Percentiles rank a stretch among this genome's conserved stretches.
Conservation (phyloP, 2,329 filamentous ascomycete species). For the Botrytis paeoniae region DNA sequence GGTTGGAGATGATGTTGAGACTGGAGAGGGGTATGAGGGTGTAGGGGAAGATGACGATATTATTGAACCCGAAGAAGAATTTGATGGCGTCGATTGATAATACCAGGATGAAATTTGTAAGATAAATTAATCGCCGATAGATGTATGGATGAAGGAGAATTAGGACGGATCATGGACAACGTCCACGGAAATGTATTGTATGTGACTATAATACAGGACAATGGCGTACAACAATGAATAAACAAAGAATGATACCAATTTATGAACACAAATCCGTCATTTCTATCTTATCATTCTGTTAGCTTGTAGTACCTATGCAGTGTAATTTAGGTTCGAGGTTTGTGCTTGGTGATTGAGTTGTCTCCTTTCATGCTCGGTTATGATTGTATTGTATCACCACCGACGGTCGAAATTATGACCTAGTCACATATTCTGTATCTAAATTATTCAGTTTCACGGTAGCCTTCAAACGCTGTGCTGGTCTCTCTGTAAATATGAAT, state of each 20-base stretch:
- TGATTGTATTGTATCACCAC: not conserved
- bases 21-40: not conserved
- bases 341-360: not conserved
- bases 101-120: not conserved
- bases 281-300: not conserved
- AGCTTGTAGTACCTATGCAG: not conserved
- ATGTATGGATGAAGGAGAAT: not conserved
- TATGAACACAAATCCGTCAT: not conserved
- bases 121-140: not conserved
- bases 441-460: not conserved
- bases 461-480: not conserved
- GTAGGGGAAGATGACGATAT: not conserved
- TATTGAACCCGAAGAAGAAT: not conserved
- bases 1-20: not conserved
- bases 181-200: not conserved
- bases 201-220: not conserved
- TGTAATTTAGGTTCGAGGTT: not conserved
- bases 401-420: not conserved
- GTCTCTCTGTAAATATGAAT: not conserved
- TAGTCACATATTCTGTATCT: not conserved
- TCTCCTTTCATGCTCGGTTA: conserved; percentile 4
- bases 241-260: conserved; percentile 1
- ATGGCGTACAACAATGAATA: conserved; percentile 2
- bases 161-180: not conserved
- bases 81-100: conserved; percentile 3